phyloP scores from a whole-genome alignment of 768 basidiomycete genomes.

The Strobilomyces confusus region DNA sequence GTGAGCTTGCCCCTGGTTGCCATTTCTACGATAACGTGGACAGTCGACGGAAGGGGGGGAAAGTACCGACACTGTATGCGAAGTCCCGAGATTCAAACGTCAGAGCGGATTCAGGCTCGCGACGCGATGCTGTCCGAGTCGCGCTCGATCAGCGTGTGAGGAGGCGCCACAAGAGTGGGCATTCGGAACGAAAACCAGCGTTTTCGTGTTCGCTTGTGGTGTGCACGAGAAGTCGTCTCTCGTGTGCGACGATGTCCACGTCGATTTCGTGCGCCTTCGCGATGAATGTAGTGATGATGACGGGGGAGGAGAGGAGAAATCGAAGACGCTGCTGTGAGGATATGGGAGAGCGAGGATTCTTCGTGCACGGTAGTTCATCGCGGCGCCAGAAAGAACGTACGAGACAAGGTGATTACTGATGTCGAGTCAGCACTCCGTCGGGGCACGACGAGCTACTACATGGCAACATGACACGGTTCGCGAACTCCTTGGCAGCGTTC shows the following conservation, averaged over 20 bases:
- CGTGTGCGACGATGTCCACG: slow-evolving; percentile 92
- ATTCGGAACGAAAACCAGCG: slow-evolving; percentile 95
- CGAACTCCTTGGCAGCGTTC: slow-evolving; percentile 89
- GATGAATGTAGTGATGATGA: slow-evolving; percentile 99
- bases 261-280: slow-evolving; percentile 98
- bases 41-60: slow-evolving; percentile 73
- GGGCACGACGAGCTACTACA: not conserved
- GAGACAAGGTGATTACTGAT: slow-evolving; percentile 84
- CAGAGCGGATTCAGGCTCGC: slow-evolving; percentile 88
- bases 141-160: slow-evolving; percentile 67
- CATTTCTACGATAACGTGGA: slow-evolving; percentile 62
- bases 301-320: slow-evolving; percentile 97
- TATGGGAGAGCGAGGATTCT: slow-evolving; percentile 84
- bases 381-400: slow-evolving; percentile 96
- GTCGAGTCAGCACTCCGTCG: not conserved
- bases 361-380: slow-evolving; percentile 99
- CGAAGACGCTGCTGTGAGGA: slow-evolving; percentile 92
- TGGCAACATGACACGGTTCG: slow-evolving; percentile 64
- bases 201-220: slow-evolving; percentile 98
- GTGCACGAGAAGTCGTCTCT: slow-evolving; percentile 89
- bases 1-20: slow-evolving; percentile 98
- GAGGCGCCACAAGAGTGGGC: slow-evolving; percentile 96
- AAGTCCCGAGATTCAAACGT: slow-evolving; percentile 99
- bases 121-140: slow-evolving; percentile 91
- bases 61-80: too few species aligned